Evolutionary conservation across 176 grass and related monocot genomes (phyloP).

Genomic region (Poa pratensis): DNA sequence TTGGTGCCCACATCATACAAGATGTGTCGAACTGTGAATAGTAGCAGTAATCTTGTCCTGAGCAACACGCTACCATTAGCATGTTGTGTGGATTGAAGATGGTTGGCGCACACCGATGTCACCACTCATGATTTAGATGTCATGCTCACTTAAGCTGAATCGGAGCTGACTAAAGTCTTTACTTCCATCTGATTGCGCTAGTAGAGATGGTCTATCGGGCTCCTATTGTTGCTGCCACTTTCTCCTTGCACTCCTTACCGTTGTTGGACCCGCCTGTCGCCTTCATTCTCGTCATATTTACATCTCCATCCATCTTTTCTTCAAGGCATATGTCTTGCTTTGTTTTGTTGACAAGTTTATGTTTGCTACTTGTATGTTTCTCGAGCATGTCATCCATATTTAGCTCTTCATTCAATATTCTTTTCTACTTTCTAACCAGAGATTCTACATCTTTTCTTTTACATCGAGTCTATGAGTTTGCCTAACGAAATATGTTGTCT

Average conservation of each 20-base stretch:
- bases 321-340: not conserved
- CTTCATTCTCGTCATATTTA: too few relatives aligned
- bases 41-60: too few relatives aligned
- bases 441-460: too few relatives aligned
- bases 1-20: too few relatives aligned
- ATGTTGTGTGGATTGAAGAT: constrained; percentile 19
- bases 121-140: not conserved
- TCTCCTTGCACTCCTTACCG: too few relatives aligned
- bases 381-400: too few relatives aligned
- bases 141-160: not conserved
- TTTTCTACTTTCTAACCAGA: not conserved
- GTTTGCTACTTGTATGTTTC: not conserved
- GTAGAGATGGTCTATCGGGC: not conserved
- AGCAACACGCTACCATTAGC: not conserved
- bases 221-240: not conserved
- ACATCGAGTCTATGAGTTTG: too few relatives aligned
- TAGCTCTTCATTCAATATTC: not conserved
- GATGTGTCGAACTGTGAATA: too few relatives aligned
- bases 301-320: too few relatives aligned
- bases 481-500: too few relatives aligned
- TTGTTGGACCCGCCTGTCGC: not conserved
- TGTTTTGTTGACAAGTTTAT: not conserved
- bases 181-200: not conserved
- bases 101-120: not conserved
- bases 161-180: not conserved